Base-by-base conservation (phyloP, 441 rosid species). In the Euphorbia celastroides region DNA sequence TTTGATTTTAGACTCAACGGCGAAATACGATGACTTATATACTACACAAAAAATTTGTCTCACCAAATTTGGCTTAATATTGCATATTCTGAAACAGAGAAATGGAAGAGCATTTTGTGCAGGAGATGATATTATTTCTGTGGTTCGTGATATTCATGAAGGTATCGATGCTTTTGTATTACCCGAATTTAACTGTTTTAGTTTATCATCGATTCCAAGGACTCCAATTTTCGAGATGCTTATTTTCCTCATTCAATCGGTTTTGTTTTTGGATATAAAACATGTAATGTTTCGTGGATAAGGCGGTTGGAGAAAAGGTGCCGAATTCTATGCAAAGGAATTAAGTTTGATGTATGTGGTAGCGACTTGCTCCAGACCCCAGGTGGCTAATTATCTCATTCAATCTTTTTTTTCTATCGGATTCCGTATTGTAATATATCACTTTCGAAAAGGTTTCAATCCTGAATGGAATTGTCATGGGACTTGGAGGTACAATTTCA, bases 401-500 rank as follows among this genome's bases (percentile, higher is more conserved):
- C 30, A 11, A 3, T 42, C 31, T 1, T 30, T 27, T 34, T 51
- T n/a, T 34, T 5, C 60, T 10, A 26, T 14, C n/a, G 19, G 60
- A 36, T 31, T 59, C 9, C 30, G 17, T 32, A 10, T 14, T 32
- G 28, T 16, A 19, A 52, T 32, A 5, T 54, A 11, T 26, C 10
- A 34, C 32, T 54, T 13, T 59, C 52, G 60, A 75, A 64, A 67
- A 93, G 94, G 88, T 93, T 64, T 90, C 96, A 0, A 76, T 93
- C 71, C 84, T 87, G 60, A 75, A 87, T 79, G 98, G 98, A 73
- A 82, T 93, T 57, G 86, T 84, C 77, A 88, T 90, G 96, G 97
- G 98, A 78, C 96, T 94, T 32, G 98, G 97, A 32, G 89, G 82
- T 74, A 96, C 97, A 77, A 80, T 74, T 77, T 87, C 97, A 12